These are phyloP conservation scores for Pholiota microspora DNA, from an alignment of 768 basidiomycete species.

Conservation along the genomic window DNA sequence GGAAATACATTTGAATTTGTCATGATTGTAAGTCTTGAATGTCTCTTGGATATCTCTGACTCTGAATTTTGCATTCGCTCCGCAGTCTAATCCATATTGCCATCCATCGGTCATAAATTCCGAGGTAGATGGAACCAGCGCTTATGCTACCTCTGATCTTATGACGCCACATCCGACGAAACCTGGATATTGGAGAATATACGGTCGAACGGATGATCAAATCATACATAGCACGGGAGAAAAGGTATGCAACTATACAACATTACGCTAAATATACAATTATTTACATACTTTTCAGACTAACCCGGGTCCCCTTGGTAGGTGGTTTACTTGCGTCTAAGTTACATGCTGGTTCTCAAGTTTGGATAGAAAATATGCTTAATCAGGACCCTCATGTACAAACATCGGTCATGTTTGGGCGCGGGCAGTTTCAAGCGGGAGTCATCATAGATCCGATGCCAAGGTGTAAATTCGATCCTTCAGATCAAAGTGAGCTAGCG, in stretches of 20 bases:
- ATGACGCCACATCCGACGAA: conserved; percentile 6
- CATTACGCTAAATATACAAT: background rate
- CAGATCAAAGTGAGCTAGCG: conserved; percentile 15
- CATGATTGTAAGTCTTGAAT: background rate
- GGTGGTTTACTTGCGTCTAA: background rate
- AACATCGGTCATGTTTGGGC: conserved; percentile 13
- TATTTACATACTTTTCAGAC: background rate
- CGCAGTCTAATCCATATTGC: conserved; percentile 7
- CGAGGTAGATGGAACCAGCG: background rate
- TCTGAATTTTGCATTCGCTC: too few species aligned
- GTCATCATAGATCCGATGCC: conserved; percentile 10
- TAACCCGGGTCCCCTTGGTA: conserved; percentile 10
- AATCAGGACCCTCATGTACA: conserved; percentile 12
- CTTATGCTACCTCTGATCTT: conserved; percentile 9
- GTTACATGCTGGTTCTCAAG: too few species aligned
- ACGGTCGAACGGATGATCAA: conserved; percentile 10
- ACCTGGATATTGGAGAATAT: conserved; percentile 11
- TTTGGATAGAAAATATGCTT: conserved; percentile 11
- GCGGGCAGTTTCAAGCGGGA: conserved; percentile 13
- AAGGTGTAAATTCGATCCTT: conserved; percentile 21
- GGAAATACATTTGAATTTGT: conserved; percentile 8
- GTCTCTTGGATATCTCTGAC: too few species aligned
- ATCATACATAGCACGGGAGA: conserved; percentile 13
- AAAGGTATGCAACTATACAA: background rate
- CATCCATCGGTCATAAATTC: conserved; percentile 2